These are phyloP conservation scores for Sarocladiaceae sp. DNA, from an alignment of 2,329 filamentous ascomycete genomes.

Conservation along the genomic window DNA sequence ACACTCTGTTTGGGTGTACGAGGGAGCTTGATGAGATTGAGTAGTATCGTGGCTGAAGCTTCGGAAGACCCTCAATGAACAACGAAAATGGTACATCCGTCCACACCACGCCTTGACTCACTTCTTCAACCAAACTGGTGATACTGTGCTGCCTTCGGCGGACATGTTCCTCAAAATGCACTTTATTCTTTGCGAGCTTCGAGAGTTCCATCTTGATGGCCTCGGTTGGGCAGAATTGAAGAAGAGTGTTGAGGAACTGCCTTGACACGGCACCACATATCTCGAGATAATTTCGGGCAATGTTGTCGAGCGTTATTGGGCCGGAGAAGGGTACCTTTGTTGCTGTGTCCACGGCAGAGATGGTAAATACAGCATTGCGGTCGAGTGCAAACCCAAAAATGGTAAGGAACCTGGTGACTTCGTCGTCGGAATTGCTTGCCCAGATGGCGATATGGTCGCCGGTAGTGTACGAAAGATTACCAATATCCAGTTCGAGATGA, in stretches of 20 bases:
- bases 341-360: conserved; percentile 15
- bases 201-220: conserved; percentile 25
- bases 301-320: conserved; percentile 29
- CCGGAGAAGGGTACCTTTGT: conserved; percentile 23
- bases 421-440: conserved; percentile 28
- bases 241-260: conserved; percentile 46
- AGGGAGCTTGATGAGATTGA: conserved; percentile 51
- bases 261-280: conserved; percentile 28
- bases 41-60: conserved; percentile 51
- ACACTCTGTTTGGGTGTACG: conserved; percentile 16
- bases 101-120: too few species aligned
- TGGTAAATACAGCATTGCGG: conserved; percentile 16
- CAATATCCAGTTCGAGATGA: conserved; percentile 30
- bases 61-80: not conserved
- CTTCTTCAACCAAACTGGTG: too few species aligned
- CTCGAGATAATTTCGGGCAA: conserved; percentile 39
- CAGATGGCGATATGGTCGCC: conserved; percentile 33
- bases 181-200: not conserved
- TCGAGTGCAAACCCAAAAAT: conserved; percentile 20
- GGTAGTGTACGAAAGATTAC: conserved; percentile 26
- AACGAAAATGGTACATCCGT: not conserved
- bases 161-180: not conserved
- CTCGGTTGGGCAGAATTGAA: conserved; percentile 45
- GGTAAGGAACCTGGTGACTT: conserved; percentile 22
- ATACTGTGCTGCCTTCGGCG: too few species aligned